phyloP scores from a whole-genome alignment of 345 rosid species.

The Camelina sativa region DNA sequence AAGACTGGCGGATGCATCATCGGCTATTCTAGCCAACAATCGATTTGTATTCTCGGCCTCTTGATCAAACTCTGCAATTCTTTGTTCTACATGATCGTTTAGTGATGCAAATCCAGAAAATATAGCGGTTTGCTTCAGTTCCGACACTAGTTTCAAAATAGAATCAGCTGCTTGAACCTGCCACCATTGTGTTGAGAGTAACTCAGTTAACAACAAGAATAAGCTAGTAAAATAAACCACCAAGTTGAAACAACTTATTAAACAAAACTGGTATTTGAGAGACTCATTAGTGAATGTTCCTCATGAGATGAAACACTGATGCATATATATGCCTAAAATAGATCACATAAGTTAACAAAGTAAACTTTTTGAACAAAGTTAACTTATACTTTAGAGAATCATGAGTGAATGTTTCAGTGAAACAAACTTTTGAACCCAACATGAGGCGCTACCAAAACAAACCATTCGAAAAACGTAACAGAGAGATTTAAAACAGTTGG shows the following conservation, averaged over 20 bases:
- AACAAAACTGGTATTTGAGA: not conserved
- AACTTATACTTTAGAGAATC: not conserved
- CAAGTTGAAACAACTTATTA: not conserved
- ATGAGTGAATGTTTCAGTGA: not conserved
- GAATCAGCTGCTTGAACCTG: conserved; percentile 95
- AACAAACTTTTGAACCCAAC: not conserved
- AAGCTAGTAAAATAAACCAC: conserved; percentile 17
- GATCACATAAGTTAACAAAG: not conserved
- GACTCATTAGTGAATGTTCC: not conserved
- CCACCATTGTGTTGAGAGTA: conserved; percentile 18
- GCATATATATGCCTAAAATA: not conserved
- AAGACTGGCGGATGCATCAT: conserved; percentile 86
- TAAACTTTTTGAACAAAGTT: not conserved
- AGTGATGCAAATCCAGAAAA: conserved; percentile 95
- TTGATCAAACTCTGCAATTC: conserved; percentile 65
- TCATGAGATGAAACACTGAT: too few species aligned
- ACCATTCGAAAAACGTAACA: not conserved
- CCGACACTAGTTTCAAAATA: conserved; percentile 80
- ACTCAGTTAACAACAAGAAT: not conserved
- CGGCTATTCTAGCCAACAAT: conserved; percentile 71
- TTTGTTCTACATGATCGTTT: conserved; percentile 84
- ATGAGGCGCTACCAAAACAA: not conserved
- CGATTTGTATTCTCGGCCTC: conserved; percentile 68
- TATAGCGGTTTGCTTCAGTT: conserved; percentile 88
- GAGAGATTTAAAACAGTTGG: not conserved